phyloP scores from a whole-genome alignment of 306 rosid species.

The Canavalia ensiformis region DNA sequence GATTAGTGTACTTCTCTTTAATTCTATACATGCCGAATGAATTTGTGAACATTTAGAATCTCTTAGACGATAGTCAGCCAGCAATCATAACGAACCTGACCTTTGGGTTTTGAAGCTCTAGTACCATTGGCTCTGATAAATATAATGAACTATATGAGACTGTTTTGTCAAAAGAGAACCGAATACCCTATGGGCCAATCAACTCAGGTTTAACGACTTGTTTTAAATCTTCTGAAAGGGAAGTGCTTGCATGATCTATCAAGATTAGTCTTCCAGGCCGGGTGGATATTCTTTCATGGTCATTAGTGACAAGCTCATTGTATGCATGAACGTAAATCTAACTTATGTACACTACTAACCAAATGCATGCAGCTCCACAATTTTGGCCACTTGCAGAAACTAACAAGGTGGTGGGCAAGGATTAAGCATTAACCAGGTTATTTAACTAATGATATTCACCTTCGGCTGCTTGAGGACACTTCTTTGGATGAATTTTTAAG shows the following conservation, averaged over 20 bases:
- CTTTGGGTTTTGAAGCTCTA: conserved; percentile 97
- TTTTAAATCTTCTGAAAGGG: conserved; percentile 76
- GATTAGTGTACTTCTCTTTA: conserved; percentile 51
- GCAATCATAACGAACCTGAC: conserved; percentile 93
- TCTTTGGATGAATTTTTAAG: too few relatives aligned
- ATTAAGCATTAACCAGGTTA: too few relatives aligned
- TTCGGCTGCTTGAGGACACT: too few relatives aligned
- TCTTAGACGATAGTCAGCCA: conserved; percentile 93
- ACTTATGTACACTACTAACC: too few relatives aligned
- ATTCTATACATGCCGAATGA: conserved; percentile 65
- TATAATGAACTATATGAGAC: conserved; percentile 80
- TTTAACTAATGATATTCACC: too few relatives aligned
- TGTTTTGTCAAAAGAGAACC: conserved; percentile 85
- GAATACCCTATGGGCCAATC: conserved; percentile 99
- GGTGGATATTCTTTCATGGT: too few relatives aligned
- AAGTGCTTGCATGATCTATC: conserved; percentile 75
- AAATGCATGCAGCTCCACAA: too few relatives aligned
- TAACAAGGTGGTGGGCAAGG: too few relatives aligned
- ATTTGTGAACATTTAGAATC: conserved; percentile 81
- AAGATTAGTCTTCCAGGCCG: conserved; percentile 73
- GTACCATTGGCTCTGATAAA: conserved; percentile 81
- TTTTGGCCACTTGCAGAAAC: too few relatives aligned
- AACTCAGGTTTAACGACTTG: conserved; percentile 94
- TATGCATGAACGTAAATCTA: too few relatives aligned
- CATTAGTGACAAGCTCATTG: too few relatives aligned